phyloP scores from a whole-genome alignment of 805 yeast species.

The Wickerhamomyces bovis region DNA sequence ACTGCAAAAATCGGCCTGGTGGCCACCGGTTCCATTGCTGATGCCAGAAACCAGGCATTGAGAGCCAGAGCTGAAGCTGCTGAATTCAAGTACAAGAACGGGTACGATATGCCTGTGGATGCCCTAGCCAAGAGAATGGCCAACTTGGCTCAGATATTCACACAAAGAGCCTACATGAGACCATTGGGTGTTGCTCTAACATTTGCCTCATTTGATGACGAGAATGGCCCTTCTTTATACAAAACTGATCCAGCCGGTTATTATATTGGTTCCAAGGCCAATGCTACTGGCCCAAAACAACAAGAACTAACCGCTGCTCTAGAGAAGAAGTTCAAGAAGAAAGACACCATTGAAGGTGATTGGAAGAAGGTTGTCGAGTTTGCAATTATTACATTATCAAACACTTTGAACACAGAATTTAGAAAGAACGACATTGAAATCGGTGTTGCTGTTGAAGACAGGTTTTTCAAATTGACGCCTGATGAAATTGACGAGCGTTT shows the following conservation, averaged over 20 bases:
- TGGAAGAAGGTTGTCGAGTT: slow-evolving; percentile 88
- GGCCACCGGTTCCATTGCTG: slow-evolving; percentile 94
- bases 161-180: slow-evolving; percentile 98
- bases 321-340: slow-evolving; percentile 84
- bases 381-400: slow-evolving; percentile 80
- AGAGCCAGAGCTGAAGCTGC: slow-evolving; percentile 96
- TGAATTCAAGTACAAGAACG: slow-evolving; percentile 89
- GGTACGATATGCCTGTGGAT: slow-evolving; percentile 95
- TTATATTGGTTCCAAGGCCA: slow-evolving; percentile 83
- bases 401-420: slow-evolving; percentile 87
- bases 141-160: slow-evolving; percentile 88
- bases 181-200: slow-evolving; percentile 94
- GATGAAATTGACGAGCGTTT: slow-evolving; percentile 94
- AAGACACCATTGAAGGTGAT: slow-evolving; percentile 64
- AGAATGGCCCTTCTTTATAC: slow-evolving; percentile 80
- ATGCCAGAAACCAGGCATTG: slow-evolving; percentile 83
- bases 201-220: slow-evolving; percentile 83
- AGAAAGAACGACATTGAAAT: slow-evolving; percentile 90
- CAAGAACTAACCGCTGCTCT: slow-evolving; percentile 88
- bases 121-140: slow-evolving; percentile 93
- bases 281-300: slow-evolving; percentile 95
- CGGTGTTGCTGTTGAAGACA: slow-evolving; percentile 73
- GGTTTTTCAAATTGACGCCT: slow-evolving; percentile 65
- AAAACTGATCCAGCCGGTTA: slow-evolving; percentile 98
- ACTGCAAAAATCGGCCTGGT: slow-evolving; percentile 82